phyloP scores from a whole-genome alignment of 2,329 filamentous ascomycete genomes.

The Coniochaeta sp. region DNA sequence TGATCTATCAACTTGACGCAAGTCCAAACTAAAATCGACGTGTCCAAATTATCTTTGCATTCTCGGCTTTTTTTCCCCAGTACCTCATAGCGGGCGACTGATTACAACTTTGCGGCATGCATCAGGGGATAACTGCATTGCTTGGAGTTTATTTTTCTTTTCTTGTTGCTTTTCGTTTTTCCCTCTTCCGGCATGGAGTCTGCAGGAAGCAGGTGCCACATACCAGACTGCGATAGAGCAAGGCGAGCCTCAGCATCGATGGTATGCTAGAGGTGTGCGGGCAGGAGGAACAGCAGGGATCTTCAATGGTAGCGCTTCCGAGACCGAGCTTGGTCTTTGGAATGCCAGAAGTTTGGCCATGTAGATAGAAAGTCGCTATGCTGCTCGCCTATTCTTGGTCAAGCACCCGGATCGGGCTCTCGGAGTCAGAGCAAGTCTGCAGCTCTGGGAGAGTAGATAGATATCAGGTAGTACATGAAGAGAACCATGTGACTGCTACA shows the following conservation, averaged over 20 bases:
- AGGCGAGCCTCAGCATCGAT: neutral
- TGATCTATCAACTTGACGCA: neutral
- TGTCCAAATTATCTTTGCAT: neutral
- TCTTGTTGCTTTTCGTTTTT: neutral
- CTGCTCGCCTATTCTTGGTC: neutral
- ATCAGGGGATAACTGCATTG: neutral
- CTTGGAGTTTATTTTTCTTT: constrained; percentile 1
- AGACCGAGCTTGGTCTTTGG: neutral
- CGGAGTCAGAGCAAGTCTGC: neutral
- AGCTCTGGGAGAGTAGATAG: neutral
- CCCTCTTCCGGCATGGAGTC: neutral
- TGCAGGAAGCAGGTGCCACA: neutral
- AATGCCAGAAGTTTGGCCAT: neutral
- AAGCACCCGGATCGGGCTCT: neutral
- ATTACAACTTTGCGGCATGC: neutral
- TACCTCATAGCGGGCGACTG: neutral
- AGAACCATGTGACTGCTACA: neutral
- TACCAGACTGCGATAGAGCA: neutral
- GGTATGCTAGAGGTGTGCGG: neutral
- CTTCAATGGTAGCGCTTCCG: neutral
- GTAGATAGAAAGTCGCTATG: neutral
- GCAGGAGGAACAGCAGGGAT: neutral
- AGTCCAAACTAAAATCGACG: neutral
- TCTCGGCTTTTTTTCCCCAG: neutral
- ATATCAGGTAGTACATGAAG: neutral